Conservation (phyloP, 345 rosid genomes). For the Microthlaspi erraticum region DNA sequence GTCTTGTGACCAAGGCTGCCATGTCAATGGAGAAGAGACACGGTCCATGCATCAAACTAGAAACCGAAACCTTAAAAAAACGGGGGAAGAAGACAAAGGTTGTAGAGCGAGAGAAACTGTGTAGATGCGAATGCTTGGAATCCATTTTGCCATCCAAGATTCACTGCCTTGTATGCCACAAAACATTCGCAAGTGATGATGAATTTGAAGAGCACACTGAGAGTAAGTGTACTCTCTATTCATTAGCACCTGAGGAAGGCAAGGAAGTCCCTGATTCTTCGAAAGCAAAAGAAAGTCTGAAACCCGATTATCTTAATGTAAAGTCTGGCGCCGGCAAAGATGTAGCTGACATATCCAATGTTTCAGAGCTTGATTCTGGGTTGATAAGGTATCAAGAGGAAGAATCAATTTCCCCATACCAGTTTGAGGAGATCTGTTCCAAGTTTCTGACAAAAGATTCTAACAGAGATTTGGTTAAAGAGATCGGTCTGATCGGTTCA, state of each 20-base stretch:
- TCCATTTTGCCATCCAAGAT: conserved; percentile 73
- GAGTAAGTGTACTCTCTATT: conserved; percentile 57
- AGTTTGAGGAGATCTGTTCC: conserved; percentile 70
- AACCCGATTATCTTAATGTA: conserved; percentile 38
- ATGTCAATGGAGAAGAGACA: conserved; percentile 68
- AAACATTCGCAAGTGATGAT: conserved; percentile 55
- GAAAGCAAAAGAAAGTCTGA: conserved; percentile 54
- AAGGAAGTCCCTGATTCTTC: conserved; percentile 50
- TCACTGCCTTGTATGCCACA: conserved; percentile 89
- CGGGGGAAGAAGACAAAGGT: conserved; percentile 58
- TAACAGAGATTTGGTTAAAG: conserved; percentile 78
- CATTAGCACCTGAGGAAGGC: conserved; percentile 51
- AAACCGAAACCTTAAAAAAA: conserved; percentile 51
- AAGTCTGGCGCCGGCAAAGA: conserved; percentile 48
- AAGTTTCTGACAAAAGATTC: conserved; percentile 83
- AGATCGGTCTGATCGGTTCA: conserved; percentile 85
- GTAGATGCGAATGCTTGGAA: conserved; percentile 86
- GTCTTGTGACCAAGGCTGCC: conserved; percentile 72
- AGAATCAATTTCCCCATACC: conserved; percentile 60
- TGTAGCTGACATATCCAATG: conserved; percentile 46
- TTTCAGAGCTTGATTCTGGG: conserved; percentile 55
- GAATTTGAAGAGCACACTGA: conserved; percentile 69
- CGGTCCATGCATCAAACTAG: conserved; percentile 61
- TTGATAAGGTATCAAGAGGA: conserved; percentile 66
- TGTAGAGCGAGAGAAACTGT: conserved; percentile 57